These are phyloP conservation scores for Grigorovia humatica DNA, from an alignment of 805 yeast genomes.

Conservation along the genomic window DNA sequence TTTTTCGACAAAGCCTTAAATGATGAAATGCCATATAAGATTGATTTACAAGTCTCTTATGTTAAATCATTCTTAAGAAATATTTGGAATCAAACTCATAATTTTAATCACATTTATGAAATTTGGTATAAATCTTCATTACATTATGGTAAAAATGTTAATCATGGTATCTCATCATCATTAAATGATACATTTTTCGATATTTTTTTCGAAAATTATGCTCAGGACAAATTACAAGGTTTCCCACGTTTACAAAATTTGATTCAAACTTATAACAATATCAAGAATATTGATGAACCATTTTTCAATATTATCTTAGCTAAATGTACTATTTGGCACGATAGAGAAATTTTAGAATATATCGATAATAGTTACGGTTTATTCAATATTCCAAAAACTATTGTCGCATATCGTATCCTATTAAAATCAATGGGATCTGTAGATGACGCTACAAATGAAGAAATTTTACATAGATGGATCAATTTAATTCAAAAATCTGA, in stretches of 20 bases:
- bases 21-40: slow-evolving; percentile 61
- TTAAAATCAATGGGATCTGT: slow-evolving; percentile 65
- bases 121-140: slow-evolving; percentile 55
- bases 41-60: slow-evolving; percentile 62
- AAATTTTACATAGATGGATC: slow-evolving; percentile 49
- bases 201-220: slow-evolving; percentile 51
- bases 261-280: slow-evolving; percentile 43
- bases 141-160: slow-evolving; percentile 47
- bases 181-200: slow-evolving; percentile 59
- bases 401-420: slow-evolving; percentile 61
- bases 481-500: slow-evolving; percentile 42
- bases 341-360: slow-evolving; percentile 52
- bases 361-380: slow-evolving; percentile 49
- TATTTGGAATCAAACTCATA: slow-evolving; percentile 45
- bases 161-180: slow-evolving; percentile 63
- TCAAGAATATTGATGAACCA: slow-evolving; percentile 63
- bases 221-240: slow-evolving; percentile 42
- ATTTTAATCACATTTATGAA: slow-evolving; percentile 46
- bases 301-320: slow-evolving; percentile 68
- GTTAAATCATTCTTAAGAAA: slow-evolving; percentile 55
- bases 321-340: slow-evolving; percentile 57
- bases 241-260: slow-evolving; percentile 46
- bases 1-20: slow-evolving; percentile 66
- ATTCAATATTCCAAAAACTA: slow-evolving; percentile 49
- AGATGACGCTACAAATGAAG: slow-evolving; percentile 38